Evolutionary conservation across 805 yeast genomes (phyloP), one percentile per base, ranked within the genome.

Genomic region (Pichia membranifaciens): DNA sequence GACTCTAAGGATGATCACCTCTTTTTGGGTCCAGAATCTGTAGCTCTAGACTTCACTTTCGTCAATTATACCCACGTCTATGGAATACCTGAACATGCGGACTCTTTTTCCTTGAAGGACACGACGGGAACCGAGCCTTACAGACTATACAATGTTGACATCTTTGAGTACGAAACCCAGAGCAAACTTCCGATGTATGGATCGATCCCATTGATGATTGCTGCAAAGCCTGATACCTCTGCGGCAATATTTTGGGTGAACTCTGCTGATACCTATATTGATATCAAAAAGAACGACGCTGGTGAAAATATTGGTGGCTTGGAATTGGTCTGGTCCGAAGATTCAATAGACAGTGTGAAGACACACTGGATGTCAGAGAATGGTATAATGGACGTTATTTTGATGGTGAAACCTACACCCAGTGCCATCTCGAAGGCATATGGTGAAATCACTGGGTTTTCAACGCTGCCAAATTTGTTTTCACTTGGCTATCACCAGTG

Each of bases 41-140:
- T 93, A 22, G 96, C 84, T 0, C 54, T 86, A 25, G 99, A 93
- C 62, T 74, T 88, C 50, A 66, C 78, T 0, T 82, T 93, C 54
- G 59, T 66, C 3, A 81, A 79, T 0, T 82, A 73, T 54, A 61
- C 70, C 5, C 74, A 83, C 57, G 85, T 87, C 1, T 93, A 78
- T 62, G 99, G 99, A n/a, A 84, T 93, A 38, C 98, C 99, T 0
- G 99, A 93, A 64, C 99, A 93, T 59, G 91, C 98, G 0, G 96
- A 87, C 55, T 70, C 84, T 1, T 66, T 93, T 42, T 72, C 82
- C 17, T 69, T 93, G 54, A 79, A 81, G 47, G 91, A 86, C 54
- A 90, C 98, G 0, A 56, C 68, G 0, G 59, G 54, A 12, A 48
- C 68, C 1, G 85, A 82, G 46, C 98, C 98, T 2, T 93, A 93